These are phyloP conservation scores for Debaryomyces sp. DNA, from an alignment of 1,139 yeast species.

Conservation along the genomic window DNA sequence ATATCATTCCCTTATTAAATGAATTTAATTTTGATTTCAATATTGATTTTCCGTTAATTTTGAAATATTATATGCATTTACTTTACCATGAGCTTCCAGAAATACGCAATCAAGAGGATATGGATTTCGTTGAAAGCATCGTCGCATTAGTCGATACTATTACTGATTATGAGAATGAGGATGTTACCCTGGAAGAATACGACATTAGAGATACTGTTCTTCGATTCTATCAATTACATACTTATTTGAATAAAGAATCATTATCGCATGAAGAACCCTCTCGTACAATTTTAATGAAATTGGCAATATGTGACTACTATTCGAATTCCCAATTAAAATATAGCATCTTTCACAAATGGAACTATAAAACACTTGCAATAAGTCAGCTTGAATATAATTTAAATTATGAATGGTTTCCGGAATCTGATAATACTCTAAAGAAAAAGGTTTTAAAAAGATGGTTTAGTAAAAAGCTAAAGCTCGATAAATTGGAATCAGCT, in stretches of 20 bases:
- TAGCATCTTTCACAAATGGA: slow-evolving; percentile 17
- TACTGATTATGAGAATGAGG: slow-evolving; percentile 35
- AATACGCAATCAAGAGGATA: slow-evolving; percentile 20
- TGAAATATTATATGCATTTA: slow-evolving; percentile 25
- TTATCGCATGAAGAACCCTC: slow-evolving; percentile 7
- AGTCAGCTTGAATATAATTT: slow-evolving; percentile 15
- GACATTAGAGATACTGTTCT: slow-evolving; percentile 26
- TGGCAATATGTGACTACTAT: slow-evolving; percentile 22
- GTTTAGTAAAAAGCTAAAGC: slow-evolving; percentile 16
- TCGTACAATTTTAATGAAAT: slow-evolving; percentile 31
- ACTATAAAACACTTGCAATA: slow-evolving; percentile 11
- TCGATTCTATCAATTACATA: slow-evolving; percentile 26
- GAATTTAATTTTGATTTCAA: slow-evolving; percentile 34
- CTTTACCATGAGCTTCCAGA: slow-evolving; percentile 24
- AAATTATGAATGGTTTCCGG: slow-evolving; percentile 7
- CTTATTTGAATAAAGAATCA: slow-evolving; percentile 11
- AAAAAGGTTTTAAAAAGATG: slow-evolving; percentile 16
- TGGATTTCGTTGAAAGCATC: slow-evolving; percentile 26
- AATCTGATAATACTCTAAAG: neutral
- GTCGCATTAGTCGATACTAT: slow-evolving; percentile 26
- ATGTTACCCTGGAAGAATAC: slow-evolving; percentile 20
- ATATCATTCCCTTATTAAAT: slow-evolving; percentile 34
- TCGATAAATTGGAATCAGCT: slow-evolving; percentile 15
- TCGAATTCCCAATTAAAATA: slow-evolving; percentile 6
- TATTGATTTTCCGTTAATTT: slow-evolving; percentile 23